Percentiles rank a stretch among this genome's conserved stretches.
These are phyloP conservation scores for Yarrowia alimentaria DNA, from an alignment of 805 yeast genomes.

Conservation along the genomic window DNA sequence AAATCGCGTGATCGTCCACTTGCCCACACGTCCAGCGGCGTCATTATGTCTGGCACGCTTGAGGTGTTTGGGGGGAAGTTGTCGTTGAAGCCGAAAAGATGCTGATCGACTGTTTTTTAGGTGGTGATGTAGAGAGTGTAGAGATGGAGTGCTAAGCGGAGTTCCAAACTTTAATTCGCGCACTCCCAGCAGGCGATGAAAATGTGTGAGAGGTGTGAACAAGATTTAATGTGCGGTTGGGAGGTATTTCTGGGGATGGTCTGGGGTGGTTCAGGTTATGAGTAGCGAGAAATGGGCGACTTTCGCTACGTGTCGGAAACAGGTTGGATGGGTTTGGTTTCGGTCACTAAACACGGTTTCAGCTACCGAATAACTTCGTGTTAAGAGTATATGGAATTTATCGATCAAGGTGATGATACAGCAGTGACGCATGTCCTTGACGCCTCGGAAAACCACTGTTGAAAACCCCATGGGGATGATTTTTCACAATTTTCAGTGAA, in stretches of 20 bases:
- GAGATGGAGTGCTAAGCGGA: constrained; percentile 5
- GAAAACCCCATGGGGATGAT: too few species aligned
- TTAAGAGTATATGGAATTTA: too few species aligned
- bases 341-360: too few species aligned
- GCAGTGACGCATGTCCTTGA: too few species aligned
- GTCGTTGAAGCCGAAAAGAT: neutral
- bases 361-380: too few species aligned
- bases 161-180: constrained; percentile 11
- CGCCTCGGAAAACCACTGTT: too few species aligned
- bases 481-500: too few species aligned
- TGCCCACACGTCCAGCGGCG: constrained; percentile 28
- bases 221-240: neutral
- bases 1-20: constrained; percentile 29
- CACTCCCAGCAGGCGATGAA: neutral
- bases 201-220: neutral
- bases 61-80: neutral
- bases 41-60: neutral
- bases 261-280: constrained; percentile 19
- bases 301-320: too few species aligned
- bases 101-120: neutral
- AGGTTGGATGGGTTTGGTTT: too few species aligned
- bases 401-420: too few species aligned
- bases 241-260: constrained; percentile 16
- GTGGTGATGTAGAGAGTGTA: neutral
- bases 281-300: too few species aligned